These are phyloP conservation scores for Diversispora epigaea DNA, from an alignment of 192 early-diverging fungal species.

Conservation along the genomic window DNA sequence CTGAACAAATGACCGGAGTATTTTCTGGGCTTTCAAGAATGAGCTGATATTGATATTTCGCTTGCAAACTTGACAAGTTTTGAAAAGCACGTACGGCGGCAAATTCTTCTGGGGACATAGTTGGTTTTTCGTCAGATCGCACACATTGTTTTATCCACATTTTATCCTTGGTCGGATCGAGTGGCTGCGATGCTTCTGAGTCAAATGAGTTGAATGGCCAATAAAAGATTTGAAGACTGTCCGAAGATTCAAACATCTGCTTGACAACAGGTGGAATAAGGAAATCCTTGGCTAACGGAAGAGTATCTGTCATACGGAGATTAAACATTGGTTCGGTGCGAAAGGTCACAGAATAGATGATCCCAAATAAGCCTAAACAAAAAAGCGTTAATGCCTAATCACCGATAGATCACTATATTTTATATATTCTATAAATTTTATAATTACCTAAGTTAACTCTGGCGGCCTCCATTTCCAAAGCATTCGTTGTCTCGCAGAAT, in stretches of 20 bases:
- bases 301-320: conserved; percentile 39
- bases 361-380: conserved; percentile 36
- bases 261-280: conserved; percentile 8
- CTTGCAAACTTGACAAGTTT: too few species aligned
- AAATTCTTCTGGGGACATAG: too few species aligned
- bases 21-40: conserved; percentile 19
- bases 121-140: too few species aligned
- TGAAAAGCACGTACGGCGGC: too few species aligned
- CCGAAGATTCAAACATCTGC: conserved; percentile 26
- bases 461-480: too few species aligned
- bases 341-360: conserved; percentile 41
- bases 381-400: background rate
- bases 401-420: background rate
- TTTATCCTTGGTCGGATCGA: conserved; percentile 28
- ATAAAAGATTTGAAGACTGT: conserved; percentile 39
- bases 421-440: background rate
- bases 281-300: conserved; percentile 21
- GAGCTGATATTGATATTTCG: too few species aligned
- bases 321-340: conserved; percentile 42
- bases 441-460: conserved; percentile 35
- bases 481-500: conserved; percentile 33
- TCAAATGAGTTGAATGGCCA: too few species aligned
- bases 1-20: conserved; percentile 36
- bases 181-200: conserved; percentile 19
- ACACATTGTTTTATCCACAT: conserved; percentile 42